phyloP scores from a whole-genome alignment of 2,329 filamentous ascomycete genomes.

The Ophiostoma ulmi region DNA sequence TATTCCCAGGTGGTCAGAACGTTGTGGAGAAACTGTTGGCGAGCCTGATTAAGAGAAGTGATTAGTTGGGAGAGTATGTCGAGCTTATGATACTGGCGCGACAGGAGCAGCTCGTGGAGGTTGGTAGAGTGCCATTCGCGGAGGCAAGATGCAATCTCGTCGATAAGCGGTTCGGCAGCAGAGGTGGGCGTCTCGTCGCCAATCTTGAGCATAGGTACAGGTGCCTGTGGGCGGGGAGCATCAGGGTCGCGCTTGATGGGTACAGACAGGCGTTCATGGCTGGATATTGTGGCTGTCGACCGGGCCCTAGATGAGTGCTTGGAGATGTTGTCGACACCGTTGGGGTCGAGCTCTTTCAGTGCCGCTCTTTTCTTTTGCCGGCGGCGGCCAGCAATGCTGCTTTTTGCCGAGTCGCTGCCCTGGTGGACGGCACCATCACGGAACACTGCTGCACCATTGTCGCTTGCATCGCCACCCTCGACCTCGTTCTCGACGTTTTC shows the following conservation, averaged over 20 bases:
- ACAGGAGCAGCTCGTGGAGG: constrained; percentile 82
- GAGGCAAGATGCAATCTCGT: constrained; percentile 94
- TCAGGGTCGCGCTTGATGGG: constrained; percentile 57
- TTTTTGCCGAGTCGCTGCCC: constrained; percentile 51
- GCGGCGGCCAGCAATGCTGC: constrained; percentile 43
- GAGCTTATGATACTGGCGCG: constrained; percentile 72
- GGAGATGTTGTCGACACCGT: constrained; percentile 17
- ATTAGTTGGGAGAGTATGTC: constrained; percentile 79
- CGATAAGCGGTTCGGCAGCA: constrained; percentile 80
- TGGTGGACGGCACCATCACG: constrained; percentile 31
- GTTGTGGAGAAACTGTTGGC: constrained; percentile 88
- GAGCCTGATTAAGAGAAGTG: constrained; percentile 72
- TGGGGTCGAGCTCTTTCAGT: constrained; percentile 28
- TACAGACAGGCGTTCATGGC: constrained; percentile 42
- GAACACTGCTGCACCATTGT: constrained; percentile 31
- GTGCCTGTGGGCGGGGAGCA: constrained; percentile 74
- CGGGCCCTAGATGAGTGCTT: constrained; percentile 15
- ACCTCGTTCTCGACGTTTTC: constrained; percentile 41
- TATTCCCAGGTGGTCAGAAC: constrained; percentile 86
- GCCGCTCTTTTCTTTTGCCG: constrained; percentile 32
- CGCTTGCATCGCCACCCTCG: constrained; percentile 31
- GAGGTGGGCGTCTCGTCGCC: constrained; percentile 95
- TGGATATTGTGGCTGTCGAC: constrained; percentile 27
- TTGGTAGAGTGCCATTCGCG: constrained; percentile 98
- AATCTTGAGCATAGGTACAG: constrained; percentile 95